These are phyloP conservation scores for Cynara cardunculus DNA, from an alignment of 129 eudicot species.

Conservation along the genomic window DNA sequence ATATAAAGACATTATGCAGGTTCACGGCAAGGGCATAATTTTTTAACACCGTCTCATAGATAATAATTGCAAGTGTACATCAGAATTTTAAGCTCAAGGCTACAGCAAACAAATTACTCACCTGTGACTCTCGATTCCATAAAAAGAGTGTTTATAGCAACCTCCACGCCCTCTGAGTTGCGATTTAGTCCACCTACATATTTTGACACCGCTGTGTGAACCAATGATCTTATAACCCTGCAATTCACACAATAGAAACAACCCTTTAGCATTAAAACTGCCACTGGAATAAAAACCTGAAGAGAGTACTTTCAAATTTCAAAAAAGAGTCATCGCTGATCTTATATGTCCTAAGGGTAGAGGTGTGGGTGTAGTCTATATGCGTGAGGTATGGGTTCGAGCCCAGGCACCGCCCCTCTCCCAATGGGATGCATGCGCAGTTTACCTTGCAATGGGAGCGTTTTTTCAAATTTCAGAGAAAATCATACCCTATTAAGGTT, in stretches of 20 bases:
- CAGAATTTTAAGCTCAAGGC: neutral
- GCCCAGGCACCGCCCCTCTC: neutral
- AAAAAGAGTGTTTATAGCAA: conserved; percentile 95
- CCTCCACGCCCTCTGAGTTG: conserved; percentile 99
- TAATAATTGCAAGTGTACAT: neutral
- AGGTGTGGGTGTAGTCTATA: neutral
- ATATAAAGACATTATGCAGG: neutral
- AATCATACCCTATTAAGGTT: neutral
- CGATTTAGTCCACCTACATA: conserved; percentile 96
- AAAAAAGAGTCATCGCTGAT: neutral
- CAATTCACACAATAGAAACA: conserved; percentile 13
- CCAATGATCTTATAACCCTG: conserved; percentile 99
- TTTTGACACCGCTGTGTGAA: conserved; percentile 96
- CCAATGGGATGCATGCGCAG: too few relatives aligned
- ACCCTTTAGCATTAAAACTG: neutral
- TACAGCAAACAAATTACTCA: conserved; percentile 10
- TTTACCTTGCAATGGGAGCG: too few relatives aligned
- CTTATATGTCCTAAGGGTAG: neutral
- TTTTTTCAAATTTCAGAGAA: neutral
- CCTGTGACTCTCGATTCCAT: conserved; percentile 99
- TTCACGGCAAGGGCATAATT: neutral
- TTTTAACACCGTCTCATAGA: neutral
- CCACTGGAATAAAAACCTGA: neutral
- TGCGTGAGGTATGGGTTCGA: neutral
- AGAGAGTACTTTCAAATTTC: neutral